A percentile compares a stretch with the other conserved stretches of the same genome.
phyloP scores from a whole-genome alignment of 345 rosid species.

The Aurinia saxatilis region DNA sequence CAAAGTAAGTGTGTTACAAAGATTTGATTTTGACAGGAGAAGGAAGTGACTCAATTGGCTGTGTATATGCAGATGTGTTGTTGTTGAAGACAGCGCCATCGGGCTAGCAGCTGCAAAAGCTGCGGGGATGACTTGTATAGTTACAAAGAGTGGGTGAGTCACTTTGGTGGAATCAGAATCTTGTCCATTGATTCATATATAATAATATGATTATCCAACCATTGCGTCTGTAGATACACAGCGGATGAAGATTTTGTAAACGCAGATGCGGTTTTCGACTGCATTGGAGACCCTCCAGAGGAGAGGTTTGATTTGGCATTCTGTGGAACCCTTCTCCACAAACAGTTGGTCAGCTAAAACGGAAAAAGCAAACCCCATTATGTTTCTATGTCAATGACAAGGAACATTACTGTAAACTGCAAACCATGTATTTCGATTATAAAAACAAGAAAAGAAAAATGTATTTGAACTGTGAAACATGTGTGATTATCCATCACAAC shows the following conservation, averaged over 20 bases:
- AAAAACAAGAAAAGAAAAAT: no score
- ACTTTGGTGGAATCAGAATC: background rate
- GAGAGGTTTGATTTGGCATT: constrained; percentile 76
- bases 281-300: constrained; percentile 95
- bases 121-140: constrained; percentile 92
- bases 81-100: constrained; percentile 86
- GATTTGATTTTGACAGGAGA: background rate
- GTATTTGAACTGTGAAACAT: no score
- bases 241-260: constrained; percentile 78
- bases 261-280: constrained; percentile 85
- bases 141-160: constrained; percentile 84
- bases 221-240: constrained; percentile 54
- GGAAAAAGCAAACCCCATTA: background rate
- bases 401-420: background rate
- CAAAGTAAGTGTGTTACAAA: constrained; percentile 42
- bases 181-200: background rate
- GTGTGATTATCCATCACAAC: no score
- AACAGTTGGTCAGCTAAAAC: constrained; percentile 54
- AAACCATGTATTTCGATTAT: background rate
- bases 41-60: background rate
- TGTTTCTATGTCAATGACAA: no score
- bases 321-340: constrained; percentile 72
- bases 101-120: constrained; percentile 97
- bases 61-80: constrained; percentile 54
- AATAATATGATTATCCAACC: background rate